Evolutionary conservation across 257 asterid genomes (phyloP), one percentile per base, ranked within the genome.

Genomic region (Anisodus acutangulus): DNA sequence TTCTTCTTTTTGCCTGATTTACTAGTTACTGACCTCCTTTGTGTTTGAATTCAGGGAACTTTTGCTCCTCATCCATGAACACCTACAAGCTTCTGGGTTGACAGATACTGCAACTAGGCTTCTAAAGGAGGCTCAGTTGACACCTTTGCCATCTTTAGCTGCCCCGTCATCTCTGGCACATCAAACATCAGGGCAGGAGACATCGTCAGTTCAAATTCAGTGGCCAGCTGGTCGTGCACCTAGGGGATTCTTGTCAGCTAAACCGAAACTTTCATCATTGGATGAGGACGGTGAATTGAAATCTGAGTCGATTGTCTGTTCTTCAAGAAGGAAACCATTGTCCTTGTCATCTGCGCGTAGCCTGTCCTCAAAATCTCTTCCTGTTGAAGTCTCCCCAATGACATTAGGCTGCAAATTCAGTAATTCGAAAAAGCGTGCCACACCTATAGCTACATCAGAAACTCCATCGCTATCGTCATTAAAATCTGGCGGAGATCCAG

Each of bases 11-110:
- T 85, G 57, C 80, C 47, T 84, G 69, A 59, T 83, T 3, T 53
- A 45, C 80, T 82, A 16, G 69, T 54, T 19, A 35, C 54, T 82
- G 53, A 67, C 71, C 70, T 69, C 67, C 81, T 78, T 82, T 83
- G 22, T 66, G 26, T 84, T 84, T 35, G 86, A 83, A 83, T 83
- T 81, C 91, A 97, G 99, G 93, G 99, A 97, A 88, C 99, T 97
- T 54, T 86, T 93, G 84, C 97, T 92, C 22, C 97, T 97, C 51
- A 89, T 97, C 53, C 98, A 97, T 76, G 99, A 97, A 84, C 99
- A 97, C 85, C 97, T 97, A 54, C 98, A 93, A 89, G 97, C 98
- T 78, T 90, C 97, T 87, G 99, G 99, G 82, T 87, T 95, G 87
- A 85, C 89, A 19, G 92, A 87, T 83, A 91, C 92, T 82, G 99